Evolutionary conservation across 306 rosid species (phyloP), one percentile per base, ranked within the genome.

Genomic region (Ormosia semicastrata): DNA sequence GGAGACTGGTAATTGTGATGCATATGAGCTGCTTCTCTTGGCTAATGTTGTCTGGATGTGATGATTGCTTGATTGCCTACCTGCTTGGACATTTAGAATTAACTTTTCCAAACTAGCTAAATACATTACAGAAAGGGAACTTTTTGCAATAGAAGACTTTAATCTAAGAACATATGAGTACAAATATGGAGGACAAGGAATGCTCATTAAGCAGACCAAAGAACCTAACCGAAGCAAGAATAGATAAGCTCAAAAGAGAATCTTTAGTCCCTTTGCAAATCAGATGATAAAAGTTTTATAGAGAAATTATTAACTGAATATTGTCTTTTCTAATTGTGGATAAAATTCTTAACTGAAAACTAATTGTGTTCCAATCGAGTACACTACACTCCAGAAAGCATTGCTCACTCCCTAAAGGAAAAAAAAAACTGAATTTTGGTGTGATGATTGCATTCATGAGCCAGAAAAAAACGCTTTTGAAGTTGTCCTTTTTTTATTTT

Each of bases 41-140:
- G 56, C 58, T 70, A 6, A 66, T 46, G 24, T 67, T 57, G 10
- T n/a, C 59, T 52, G 11, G 17, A 73, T 32, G 54, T 81, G 53
- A 75, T 57, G 57, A 34, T 68, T 44, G 32, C 62, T 32, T 72
- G 81, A 43, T 72, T 60, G 41, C 15, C 40, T 49, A 56, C 82
- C 39, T 66, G 32, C 12, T 66, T 53, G 36, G 59, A 60, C 24
- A 47, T 75, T 29, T 5, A 32, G 66, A 15, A 24, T 18, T 13
- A 54, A 13, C 13, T 18, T 72, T 30, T 71, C 36, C 78, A 13
- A 3, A 36, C 13, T 29, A 71, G 50, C 12, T 53, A 75, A 77
- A 29, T 52, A 24, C 11, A 24, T 18, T 60, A 8, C 8, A 54
- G 75, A 54, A 40, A 24, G 44, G 32, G 37, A 13, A 17, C 14